These are phyloP conservation scores for Eucommia ulmoides DNA, from an alignment of 257 asterid genomes.

Conservation along the genomic window DNA sequence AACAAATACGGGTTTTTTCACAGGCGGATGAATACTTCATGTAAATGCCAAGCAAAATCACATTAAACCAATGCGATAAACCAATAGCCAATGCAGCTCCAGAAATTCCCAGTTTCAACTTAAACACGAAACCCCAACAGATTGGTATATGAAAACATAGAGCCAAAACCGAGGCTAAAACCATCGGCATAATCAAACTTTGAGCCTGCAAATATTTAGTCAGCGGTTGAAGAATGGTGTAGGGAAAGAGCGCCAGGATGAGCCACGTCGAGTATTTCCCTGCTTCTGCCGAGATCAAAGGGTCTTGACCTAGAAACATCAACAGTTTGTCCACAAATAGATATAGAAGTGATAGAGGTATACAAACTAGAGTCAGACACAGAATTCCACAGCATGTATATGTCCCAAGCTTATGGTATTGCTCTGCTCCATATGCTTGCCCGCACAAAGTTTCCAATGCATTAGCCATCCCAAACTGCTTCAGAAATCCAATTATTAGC, in stretches of 20 bases:
- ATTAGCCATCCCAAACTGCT: constrained; percentile 48
- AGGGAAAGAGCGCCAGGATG: constrained; percentile 34
- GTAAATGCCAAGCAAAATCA: constrained; percentile 16
- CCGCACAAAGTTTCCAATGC: constrained; percentile 55
- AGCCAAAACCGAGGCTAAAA: constrained; percentile 17
- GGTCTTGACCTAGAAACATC: constrained; percentile 38
- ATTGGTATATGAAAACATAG: constrained; percentile 23
- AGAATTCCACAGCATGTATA: constrained; percentile 25
- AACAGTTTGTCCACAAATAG: constrained; percentile 25
- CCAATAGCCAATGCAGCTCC: constrained; percentile 39
- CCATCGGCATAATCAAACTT: constrained; percentile 36
- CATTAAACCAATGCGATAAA: constrained; percentile 29
- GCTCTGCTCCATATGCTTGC: constrained; percentile 43
- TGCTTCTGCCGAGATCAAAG: constrained; percentile 35
- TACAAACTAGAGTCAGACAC: constrained; percentile 26
- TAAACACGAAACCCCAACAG: constrained; percentile 37
- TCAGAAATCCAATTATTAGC: no score
- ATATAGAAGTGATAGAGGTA: constrained; percentile 33
- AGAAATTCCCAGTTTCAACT: constrained; percentile 19
- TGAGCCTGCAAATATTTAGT: constrained; percentile 36
- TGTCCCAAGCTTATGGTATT: constrained; percentile 24
- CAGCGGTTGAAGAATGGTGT: constrained; percentile 35
- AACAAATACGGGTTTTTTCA: constrained; percentile 12
- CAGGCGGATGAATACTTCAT: constrained; percentile 27
- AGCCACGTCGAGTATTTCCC: constrained; percentile 28